These are phyloP conservation scores for Polychaeton citri DNA, from an alignment of 2,329 filamentous ascomycete genomes.

Conservation along the genomic window DNA sequence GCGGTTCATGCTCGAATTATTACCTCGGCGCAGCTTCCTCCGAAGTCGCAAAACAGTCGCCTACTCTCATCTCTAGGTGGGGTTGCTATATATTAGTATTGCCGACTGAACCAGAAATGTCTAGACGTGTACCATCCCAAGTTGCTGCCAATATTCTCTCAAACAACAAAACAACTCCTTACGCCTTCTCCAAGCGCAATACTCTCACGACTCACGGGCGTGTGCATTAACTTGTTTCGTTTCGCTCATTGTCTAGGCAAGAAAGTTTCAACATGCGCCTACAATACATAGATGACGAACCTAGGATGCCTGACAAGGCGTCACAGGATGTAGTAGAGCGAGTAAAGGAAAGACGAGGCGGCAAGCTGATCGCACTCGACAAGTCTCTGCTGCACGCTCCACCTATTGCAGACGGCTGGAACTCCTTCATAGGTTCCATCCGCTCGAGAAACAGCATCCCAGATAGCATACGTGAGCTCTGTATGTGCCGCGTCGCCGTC, in stretches of 20 bases:
- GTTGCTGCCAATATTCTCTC: too few species aligned
- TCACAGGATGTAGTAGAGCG: slow-evolving; percentile 39
- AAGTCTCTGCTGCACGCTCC: slow-evolving; percentile 41
- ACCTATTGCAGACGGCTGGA: slow-evolving; percentile 45
- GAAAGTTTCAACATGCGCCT: slow-evolving; percentile 36
- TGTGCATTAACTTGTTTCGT: too few species aligned
- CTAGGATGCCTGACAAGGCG: slow-evolving; percentile 30
- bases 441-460: slow-evolving; percentile 39
- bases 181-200: too few species aligned
- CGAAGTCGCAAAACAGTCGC: background rate
- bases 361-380: slow-evolving; percentile 39
- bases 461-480: slow-evolving; percentile 53
- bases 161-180: too few species aligned
- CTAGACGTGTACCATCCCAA: too few species aligned
- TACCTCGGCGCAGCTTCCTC: background rate
- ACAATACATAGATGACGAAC: slow-evolving; percentile 39
- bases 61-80: too few species aligned
- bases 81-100: too few species aligned
- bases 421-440: slow-evolving; percentile 43
- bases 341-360: slow-evolving; percentile 38
- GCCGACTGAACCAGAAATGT: too few species aligned
- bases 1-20: too few species aligned
- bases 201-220: too few species aligned
- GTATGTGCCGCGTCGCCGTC: slow-evolving; percentile 68
- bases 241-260: too few species aligned